These are phyloP conservation scores for Wickerhamomyces ciferrii DNA, from an alignment of 805 yeast genomes.

Conservation along the genomic window DNA sequence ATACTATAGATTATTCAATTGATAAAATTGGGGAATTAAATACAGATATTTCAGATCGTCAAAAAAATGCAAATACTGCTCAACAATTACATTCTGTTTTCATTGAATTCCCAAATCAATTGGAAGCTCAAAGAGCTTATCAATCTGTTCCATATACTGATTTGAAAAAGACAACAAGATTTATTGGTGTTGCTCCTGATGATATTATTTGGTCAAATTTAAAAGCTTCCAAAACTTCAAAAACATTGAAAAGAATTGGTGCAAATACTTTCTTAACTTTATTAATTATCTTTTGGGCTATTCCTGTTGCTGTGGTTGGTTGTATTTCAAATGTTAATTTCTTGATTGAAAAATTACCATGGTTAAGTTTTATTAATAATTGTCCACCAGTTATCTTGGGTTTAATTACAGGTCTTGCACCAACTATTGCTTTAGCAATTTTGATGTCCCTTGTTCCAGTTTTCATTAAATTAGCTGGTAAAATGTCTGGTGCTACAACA, in stretches of 20 bases:
- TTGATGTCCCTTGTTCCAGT: slow-evolving; percentile 87
- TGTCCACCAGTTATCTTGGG: slow-evolving; percentile 73
- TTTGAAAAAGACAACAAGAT: slow-evolving; percentile 29
- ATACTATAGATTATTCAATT: slow-evolving; percentile 70
- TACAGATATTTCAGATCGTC: slow-evolving; percentile 54
- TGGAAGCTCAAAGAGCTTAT: slow-evolving; percentile 83
- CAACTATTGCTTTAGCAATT: slow-evolving; percentile 73
- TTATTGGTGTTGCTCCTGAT: slow-evolving; percentile 67
- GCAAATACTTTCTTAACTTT: slow-evolving; percentile 62
- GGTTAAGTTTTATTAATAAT: slow-evolving; percentile 69
- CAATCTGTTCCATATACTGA: slow-evolving; percentile 67
- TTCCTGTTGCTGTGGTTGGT: slow-evolving; percentile 98
- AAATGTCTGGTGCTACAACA: slow-evolving; percentile 66
- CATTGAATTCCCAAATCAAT: slow-evolving; percentile 75
- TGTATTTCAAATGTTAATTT: slow-evolving; percentile 80
- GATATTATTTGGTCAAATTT: slow-evolving; percentile 84
- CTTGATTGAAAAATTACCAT: slow-evolving; percentile 65
- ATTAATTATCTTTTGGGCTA: slow-evolving; percentile 85
- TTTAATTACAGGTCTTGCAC: slow-evolving; percentile 81
- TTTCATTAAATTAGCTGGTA: slow-evolving; percentile 73
- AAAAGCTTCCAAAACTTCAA: slow-evolving; percentile 48
- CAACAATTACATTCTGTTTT: slow-evolving; percentile 66
- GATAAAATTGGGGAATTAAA: slow-evolving; percentile 67
- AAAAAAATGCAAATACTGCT: slow-evolving; percentile 44
- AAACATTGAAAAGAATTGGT: slow-evolving; percentile 48